A percentile compares a stretch with the other conserved stretches of the same genome.
These are phyloP conservation scores for Botryotinia globosa DNA, from an alignment of 2,329 filamentous ascomycete genomes.

Conservation along the genomic window DNA sequence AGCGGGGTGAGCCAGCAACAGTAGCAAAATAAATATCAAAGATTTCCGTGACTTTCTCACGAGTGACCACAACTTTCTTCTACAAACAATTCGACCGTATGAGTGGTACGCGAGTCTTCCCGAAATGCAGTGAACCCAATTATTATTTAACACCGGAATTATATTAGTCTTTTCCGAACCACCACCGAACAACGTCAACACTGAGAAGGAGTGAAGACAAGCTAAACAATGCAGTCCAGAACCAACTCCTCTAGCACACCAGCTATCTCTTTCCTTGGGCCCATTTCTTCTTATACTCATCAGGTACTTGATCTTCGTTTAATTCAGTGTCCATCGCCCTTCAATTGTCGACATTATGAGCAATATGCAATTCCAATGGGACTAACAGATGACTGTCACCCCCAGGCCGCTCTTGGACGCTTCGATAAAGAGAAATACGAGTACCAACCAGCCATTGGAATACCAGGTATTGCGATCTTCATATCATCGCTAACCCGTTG, in stretches of 20 bases:
- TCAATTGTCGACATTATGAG: constrained; percentile 21
- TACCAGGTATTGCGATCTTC: constrained; percentile 26
- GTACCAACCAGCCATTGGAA: constrained; percentile 22
- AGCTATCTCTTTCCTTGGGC: constrained; percentile 59
- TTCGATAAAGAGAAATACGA: constrained; percentile 41
- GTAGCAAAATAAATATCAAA: constrained; percentile 16
- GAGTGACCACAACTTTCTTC: not conserved
- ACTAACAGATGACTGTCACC: constrained; percentile 35
- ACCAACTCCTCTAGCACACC: constrained; percentile 23
- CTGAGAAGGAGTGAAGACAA: constrained; percentile 11
- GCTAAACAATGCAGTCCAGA: constrained; percentile 17
- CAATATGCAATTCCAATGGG: constrained; percentile 20
- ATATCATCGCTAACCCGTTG: not conserved
- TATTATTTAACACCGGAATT: not conserved
- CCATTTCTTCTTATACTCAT: constrained; percentile 65
- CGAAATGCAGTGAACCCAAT: constrained; percentile 18
- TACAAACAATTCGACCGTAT: constrained; percentile 6
- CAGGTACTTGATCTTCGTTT: constrained; percentile 49
- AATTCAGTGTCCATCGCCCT: constrained; percentile 20
- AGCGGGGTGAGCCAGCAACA: constrained; percentile 10
- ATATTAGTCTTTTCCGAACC: not conserved
- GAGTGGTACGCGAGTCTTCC: constrained; percentile 19
- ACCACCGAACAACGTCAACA: constrained; percentile 7
- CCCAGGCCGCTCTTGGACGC: constrained; percentile 52
- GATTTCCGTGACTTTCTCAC: not conserved